Percentiles rank a stretch among this genome's conserved stretches.
These are phyloP conservation scores for Petunia hybrid DNA, from an alignment of 305 asterid genomes.

Conservation along the genomic window DNA sequence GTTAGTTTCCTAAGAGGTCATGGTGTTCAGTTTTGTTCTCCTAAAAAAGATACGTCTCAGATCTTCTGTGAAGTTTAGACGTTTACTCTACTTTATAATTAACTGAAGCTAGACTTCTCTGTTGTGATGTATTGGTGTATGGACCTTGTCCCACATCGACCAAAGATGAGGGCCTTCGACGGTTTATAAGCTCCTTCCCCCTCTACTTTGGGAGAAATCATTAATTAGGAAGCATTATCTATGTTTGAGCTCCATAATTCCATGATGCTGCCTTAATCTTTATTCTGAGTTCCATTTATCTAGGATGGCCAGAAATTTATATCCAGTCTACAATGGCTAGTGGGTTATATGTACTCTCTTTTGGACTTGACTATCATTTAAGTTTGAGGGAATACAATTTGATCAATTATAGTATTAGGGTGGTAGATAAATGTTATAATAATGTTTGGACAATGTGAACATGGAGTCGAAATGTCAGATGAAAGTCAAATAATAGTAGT, in stretches of 20 bases:
- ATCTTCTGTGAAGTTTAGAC: conserved; percentile 9
- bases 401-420: too few relatives aligned
- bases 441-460: neutral
- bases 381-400: neutral
- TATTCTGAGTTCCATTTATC: neutral
- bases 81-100: neutral
- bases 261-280: neutral
- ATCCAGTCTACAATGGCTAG: neutral
- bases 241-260: conserved; percentile 4
- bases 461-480: neutral
- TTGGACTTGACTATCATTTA: neutral
- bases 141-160: neutral
- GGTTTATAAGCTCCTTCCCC: neutral
- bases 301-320: neutral
- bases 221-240: neutral
- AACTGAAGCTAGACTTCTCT: neutral
- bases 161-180: neutral
- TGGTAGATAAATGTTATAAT: neutral
- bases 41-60: neutral
- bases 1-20: neutral
- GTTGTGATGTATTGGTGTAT: neutral
- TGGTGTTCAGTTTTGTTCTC: conserved; percentile 1
- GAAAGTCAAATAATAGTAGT: neutral
- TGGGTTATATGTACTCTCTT: neutral
- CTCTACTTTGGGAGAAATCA: neutral